phyloP scores from a whole-genome alignment of 2,329 filamentous ascomycete genomes.

The Xylariaceae sp. region DNA sequence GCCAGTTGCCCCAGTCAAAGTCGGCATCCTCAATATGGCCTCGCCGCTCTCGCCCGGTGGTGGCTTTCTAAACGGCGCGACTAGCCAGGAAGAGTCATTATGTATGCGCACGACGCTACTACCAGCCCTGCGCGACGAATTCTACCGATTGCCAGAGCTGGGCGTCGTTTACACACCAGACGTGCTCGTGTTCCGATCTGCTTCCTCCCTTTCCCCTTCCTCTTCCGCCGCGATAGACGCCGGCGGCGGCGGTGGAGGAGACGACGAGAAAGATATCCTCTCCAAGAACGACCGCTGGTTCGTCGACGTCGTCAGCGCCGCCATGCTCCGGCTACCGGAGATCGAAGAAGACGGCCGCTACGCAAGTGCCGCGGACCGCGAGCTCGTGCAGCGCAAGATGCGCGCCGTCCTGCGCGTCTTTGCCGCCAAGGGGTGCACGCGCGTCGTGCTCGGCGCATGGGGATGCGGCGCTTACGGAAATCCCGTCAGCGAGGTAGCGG shows the following conservation, averaged over 20 bases:
- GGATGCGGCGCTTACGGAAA: slow-evolving; percentile 71
- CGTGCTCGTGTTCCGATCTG: slow-evolving; percentile 62
- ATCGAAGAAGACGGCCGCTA: slow-evolving; percentile 50
- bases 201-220: not conserved
- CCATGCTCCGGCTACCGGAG: slow-evolving; percentile 66
- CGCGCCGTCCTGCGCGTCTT: slow-evolving; percentile 61
- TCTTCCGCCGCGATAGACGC: slow-evolving; percentile 27
- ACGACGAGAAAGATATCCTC: slow-evolving; percentile 46
- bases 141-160: slow-evolving; percentile 65
- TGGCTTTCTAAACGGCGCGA: slow-evolving; percentile 65
- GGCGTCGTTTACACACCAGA: slow-evolving; percentile 64
- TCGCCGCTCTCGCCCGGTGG: slow-evolving; percentile 67
- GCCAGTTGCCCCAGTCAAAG: slow-evolving; percentile 37
- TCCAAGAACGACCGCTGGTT: slow-evolving; percentile 60
- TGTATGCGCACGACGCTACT: slow-evolving; percentile 67
- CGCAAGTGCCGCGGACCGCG: slow-evolving; percentile 55
- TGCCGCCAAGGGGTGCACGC: slow-evolving; percentile 51
- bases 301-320: slow-evolving; percentile 64
- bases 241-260: slow-evolving; percentile 31
- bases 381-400: slow-evolving; percentile 62
- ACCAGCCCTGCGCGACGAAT: slow-evolving; percentile 62
- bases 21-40: slow-evolving; percentile 69
- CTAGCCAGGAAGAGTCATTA: slow-evolving; percentile 66
- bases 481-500: slow-evolving; percentile 63
- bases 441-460: slow-evolving; percentile 67